Conservation (phyloP, 2,329 filamentous ascomycete genomes). For the Nemania abortiva region DNA sequence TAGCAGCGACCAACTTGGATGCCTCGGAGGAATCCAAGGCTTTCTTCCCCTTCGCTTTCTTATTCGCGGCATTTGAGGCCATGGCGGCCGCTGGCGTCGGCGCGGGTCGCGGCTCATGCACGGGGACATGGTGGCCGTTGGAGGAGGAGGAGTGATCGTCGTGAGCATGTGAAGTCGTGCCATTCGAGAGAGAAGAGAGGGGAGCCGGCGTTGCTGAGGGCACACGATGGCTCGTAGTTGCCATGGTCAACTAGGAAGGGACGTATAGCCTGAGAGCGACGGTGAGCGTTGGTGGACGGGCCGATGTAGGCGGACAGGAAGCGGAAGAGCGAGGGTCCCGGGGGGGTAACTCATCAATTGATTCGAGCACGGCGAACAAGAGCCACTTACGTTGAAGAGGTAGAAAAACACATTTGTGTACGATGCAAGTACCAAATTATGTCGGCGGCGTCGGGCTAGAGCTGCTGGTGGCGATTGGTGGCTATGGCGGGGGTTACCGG, state of each 20-base stretch:
- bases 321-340: not conserved
- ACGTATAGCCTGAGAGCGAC: conserved; percentile 28
- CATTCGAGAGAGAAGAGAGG: conserved; percentile 50
- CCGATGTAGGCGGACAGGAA: not conserved
- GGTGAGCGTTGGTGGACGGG: conserved; percentile 23
- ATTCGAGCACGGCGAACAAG: conserved; percentile 14
- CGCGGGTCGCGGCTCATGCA: conserved; percentile 57
- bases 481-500: conserved; percentile 15
- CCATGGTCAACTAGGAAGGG: conserved; percentile 51
- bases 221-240: conserved; percentile 53
- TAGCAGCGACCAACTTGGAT: conserved; percentile 89
- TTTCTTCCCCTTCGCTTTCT: conserved; percentile 90
- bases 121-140: conserved; percentile 56
- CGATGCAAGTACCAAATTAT: conserved; percentile 10
- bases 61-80: conserved; percentile 66
- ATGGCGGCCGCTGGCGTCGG: conserved; percentile 59
- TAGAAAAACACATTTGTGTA: conserved; percentile 40
- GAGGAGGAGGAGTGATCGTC: conserved; percentile 53
- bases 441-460: conserved; percentile 18
- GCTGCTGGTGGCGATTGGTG: conserved; percentile 21
- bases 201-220: conserved; percentile 50
- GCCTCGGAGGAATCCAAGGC: conserved; percentile 86
- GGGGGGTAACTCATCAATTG: conserved; percentile 20
- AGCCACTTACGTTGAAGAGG: conserved; percentile 37
- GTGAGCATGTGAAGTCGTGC: conserved; percentile 52